Base-by-base conservation (phyloP, 139 green algal species). In the Picochlorum sp. region DNA sequence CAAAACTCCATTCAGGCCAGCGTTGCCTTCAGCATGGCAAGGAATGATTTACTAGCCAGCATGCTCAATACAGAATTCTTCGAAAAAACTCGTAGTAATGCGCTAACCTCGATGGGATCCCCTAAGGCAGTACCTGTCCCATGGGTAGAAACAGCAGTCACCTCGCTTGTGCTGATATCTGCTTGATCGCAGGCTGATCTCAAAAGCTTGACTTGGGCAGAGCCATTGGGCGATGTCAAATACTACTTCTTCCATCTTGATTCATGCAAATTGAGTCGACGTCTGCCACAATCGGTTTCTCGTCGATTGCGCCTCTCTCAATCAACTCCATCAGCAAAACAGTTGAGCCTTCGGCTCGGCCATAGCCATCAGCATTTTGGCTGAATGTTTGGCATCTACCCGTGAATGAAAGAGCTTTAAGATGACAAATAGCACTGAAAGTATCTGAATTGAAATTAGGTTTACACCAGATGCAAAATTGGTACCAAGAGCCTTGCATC, bases 211-310 rank as follows among this genome's bases (percentile, higher is more conserved):
- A 77, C 66, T 58, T 95, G 88, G 9, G 76, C 75, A 1, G 83
- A 83, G 2, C 87, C 87, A 51, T 92, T 83, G 1, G 87, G 85
- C 2, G 88, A 89, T 2, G 89, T 96, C 9, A 96, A 68, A 34
- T 79, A 57, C 77, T 88, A 49, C 81, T 90, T 44, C 88, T 80
- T 10, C 90, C 90, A 61, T 94, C 90, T 74, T 95, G 87, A 68
- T 95, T 95, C 9, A 96, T 85, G 2, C 83, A 73, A 18, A 68
- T 81, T 11, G 81, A 79, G 1, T 58, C 44, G 0, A 94, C 18
- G 20, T 88, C 3, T 8, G 70, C 70, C 28, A 9, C 34, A 37
- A 18, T 2, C 0, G n/a, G 4, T 6, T 11, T 37, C 1, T 15
- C 59, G 21, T 47, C 28, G 4, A 34, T 51, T 41, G 44, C 37